Evolutionary conservation across 2,329 filamentous ascomycete species (phyloP), one percentile per base, ranked within the genome.

Genomic region (Cladosporium oxysporum): DNA sequence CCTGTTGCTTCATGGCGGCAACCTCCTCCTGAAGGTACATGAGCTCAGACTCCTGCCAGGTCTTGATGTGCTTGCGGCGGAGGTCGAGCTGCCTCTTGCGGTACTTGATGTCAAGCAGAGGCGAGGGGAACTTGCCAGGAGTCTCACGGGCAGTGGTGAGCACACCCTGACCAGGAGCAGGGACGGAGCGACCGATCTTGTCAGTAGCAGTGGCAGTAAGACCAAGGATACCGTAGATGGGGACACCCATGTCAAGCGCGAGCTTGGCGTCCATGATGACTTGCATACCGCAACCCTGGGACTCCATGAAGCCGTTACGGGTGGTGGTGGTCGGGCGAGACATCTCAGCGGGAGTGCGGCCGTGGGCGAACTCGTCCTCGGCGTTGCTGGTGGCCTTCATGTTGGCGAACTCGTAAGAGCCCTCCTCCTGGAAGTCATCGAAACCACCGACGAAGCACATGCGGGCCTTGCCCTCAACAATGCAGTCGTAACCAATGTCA

Each of bases 381-480:
- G 94, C 93, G 77, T 98, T 99, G 86, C 93, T 97, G 65, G 95
- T 99, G 67, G 95, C 95, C 82, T 97, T 96, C 95, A 99, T 99
- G 85, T 99, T 99, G 84, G 95, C 95, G 79, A 99, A 99, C 80
- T 99, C 95, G 76, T 97, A 99, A 1, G 95, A 99, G 62, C 95
- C 96, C 82, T 99, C 95, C 82, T 99, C 95, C 76, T 96, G 93
- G 84, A 99, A 97, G 82, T 99, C 96, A 83, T 99, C 95, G 76
- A 99, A 98, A 72, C 95, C 95, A 87, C 95, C 95, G 67, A 99
- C 96, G 71, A 99, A 90, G 85, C 94, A 98, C 75, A 99, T 88
- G 62, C 93, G 91, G 67, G 96, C 95, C 85, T 99, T 99, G 81
- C 95, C 95, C 80, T 98, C 94, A 74, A 97, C 89, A 77, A 99